Evolutionary conservation across 352 stramenopile genomes (phyloP), one percentile per base, ranked within the genome.

Genomic region (Plasmopara viticola): DNA sequence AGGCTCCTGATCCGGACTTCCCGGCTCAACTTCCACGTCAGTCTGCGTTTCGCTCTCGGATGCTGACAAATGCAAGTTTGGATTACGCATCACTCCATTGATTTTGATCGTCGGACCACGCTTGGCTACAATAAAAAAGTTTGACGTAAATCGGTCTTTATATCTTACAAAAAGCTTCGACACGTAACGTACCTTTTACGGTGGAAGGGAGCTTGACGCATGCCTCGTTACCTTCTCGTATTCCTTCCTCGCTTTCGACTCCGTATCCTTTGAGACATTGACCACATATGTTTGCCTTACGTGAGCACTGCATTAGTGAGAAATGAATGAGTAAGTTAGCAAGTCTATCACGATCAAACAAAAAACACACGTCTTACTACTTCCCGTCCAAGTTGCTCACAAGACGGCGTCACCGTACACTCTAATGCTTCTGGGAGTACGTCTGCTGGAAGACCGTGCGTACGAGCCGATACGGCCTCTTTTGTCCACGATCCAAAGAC

Each of bases 241-340:
- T 8, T 2, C 51, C 45, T 39, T 66, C 40, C 28, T 62, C 48
- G 8, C 34, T 45, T 14, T 40, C 17, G 6, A n/a, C 10, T 10
- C 9, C 41, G 47, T 74, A 87, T 0, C 78, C 81, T 14, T 83
- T 69, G 10, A 84, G 57, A 48, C 81, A 92, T n/a, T 86, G 74
- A 0, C 81, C 81, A 45, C 81, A 92, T 0, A 84, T 49, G 33
- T 90, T 85, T 3, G 71, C 50, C 14, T 64, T 62, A 8, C 56
- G 51, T 6, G 68, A 71, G 45, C 78, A 90, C 65, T 85, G 53
- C 0, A 42, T 8, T 25, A 9, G 9, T 10, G 35, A 41, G 25
- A 48, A 35, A 44, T 29, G 12, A 44, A 35, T 35, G 20, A 25
- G 20, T 25, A 25, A 1, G 20, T 25, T 25, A 25, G 33, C 33